A percentile compares a stretch with the other conserved stretches of the same genome.
phyloP scores from a whole-genome alignment of 352 stramenopile species.

The Phytophthora nicotianae region DNA sequence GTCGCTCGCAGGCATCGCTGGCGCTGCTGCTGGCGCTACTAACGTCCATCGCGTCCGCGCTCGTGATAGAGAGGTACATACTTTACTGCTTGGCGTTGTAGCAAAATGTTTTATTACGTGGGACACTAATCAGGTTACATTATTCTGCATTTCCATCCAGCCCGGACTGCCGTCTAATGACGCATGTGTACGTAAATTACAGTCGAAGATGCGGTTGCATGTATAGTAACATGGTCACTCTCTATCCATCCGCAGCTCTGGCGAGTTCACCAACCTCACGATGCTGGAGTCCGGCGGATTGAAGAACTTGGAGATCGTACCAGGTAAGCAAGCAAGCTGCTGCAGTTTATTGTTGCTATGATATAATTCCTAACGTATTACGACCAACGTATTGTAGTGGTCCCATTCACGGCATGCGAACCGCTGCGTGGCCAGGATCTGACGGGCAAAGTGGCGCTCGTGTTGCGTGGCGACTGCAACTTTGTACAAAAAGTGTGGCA shows the following conservation, averaged over 20 bases:
- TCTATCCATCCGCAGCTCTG: slow-evolving; percentile 40
- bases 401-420: slow-evolving; percentile 69
- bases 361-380: background rate
- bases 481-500: slow-evolving; percentile 66
- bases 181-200: slow-evolving; percentile 62
- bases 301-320: slow-evolving; percentile 44
- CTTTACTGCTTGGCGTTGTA: background rate
- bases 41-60: slow-evolving; percentile 22
- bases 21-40: slow-evolving; percentile 29
- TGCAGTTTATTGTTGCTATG: background rate
- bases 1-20: slow-evolving; percentile 9
- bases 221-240: slow-evolving; percentile 5
- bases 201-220: background rate
- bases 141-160: slow-evolving; percentile 34
- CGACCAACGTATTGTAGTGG: slow-evolving; percentile 31
- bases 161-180: slow-evolving; percentile 58
- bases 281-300: slow-evolving; percentile 43
- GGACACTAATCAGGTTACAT: slow-evolving; percentile 12
- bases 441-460: slow-evolving; percentile 68
- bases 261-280: slow-evolving; percentile 75
- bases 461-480: slow-evolving; percentile 77
- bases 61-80: slow-evolving; percentile 58
- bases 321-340: slow-evolving; percentile 28
- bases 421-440: slow-evolving; percentile 53
- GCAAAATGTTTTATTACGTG: background rate